phyloP scores from a whole-genome alignment of 2,329 filamentous ascomycete species.

The Fusarium sp. region DNA sequence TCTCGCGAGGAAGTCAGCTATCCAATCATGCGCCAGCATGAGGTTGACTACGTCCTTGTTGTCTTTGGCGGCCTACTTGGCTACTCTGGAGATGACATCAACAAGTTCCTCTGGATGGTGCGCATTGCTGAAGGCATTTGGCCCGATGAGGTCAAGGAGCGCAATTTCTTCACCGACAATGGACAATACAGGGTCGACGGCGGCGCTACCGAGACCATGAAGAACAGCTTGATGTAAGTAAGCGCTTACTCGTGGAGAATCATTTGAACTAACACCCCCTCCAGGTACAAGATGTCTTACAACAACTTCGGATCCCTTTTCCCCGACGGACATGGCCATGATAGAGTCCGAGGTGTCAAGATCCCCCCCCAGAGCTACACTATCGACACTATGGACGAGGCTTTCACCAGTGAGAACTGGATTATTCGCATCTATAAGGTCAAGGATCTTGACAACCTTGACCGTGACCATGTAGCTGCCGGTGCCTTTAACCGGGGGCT shows the following conservation, averaged over 20 bases:
- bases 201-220: conserved; percentile 96
- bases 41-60: conserved; percentile 98
- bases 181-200: conserved; percentile 96
- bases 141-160: conserved; percentile 99
- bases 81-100: conserved; percentile 98
- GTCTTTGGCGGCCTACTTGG: conserved; percentile 96
- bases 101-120: conserved; percentile 99
- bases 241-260: neutral
- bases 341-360: conserved; percentile 85
- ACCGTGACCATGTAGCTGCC: conserved; percentile 81
- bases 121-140: conserved; percentile 99
- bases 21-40: conserved; percentile 97
- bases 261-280: conserved; percentile 28
- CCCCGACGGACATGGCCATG: conserved; percentile 88
- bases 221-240: conserved; percentile 97
- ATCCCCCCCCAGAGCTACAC: conserved; percentile 88
- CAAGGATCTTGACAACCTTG: conserved; percentile 97
- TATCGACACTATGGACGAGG: conserved; percentile 92
- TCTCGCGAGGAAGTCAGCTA: conserved; percentile 98
- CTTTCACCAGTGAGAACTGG: conserved; percentile 99
- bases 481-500: conserved; percentile 81
- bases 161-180: conserved; percentile 92
- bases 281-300: conserved; percentile 99
- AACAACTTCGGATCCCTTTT: conserved; percentile 96
- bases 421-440: conserved; percentile 99